phyloP scores from a whole-genome alignment of 352 stramenopile species.

The Globisporangium uncinulatum region DNA sequence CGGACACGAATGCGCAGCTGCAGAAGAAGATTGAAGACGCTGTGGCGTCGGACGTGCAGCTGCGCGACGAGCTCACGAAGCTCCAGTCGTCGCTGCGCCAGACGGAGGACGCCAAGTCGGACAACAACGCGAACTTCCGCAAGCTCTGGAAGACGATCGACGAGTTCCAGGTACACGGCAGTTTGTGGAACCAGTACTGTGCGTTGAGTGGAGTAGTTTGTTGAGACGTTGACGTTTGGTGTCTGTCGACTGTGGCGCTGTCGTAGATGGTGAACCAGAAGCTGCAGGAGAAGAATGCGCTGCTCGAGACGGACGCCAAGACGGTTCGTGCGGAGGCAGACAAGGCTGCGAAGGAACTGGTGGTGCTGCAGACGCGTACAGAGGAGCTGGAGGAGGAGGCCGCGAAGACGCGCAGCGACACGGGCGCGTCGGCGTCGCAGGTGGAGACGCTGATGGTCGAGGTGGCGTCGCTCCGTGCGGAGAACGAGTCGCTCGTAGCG shows the following conservation, averaged over 20 bases:
- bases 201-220: too few species aligned
- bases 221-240: background rate
- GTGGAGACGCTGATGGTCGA: constrained; percentile 6
- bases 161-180: constrained; percentile 23
- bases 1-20: constrained; percentile 20
- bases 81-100: constrained; percentile 20
- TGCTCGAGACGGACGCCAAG: constrained; percentile 36
- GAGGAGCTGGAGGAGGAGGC: constrained; percentile 26
- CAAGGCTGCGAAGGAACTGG: constrained; percentile 27
- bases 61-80: constrained; percentile 16
- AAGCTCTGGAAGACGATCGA: constrained; percentile 53
- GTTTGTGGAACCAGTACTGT: background rate
- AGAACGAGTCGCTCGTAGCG: constrained; percentile 10
- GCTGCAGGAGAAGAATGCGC: constrained; percentile 35
- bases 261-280: constrained; percentile 32
- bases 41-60: constrained; percentile 9
- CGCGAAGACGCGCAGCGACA: constrained; percentile 14
- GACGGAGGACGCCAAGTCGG: constrained; percentile 32
- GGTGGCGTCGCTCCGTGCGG: constrained; percentile 3
- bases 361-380: constrained; percentile 23
- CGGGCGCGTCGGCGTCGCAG: constrained; percentile 9
- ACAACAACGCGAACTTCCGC: constrained; percentile 39
- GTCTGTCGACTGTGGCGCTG: background rate
- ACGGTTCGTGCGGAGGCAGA: constrained; percentile 32
- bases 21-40: constrained; percentile 23